Evolutionary conservation across 2,329 filamentous ascomycete species (phyloP), one percentile per base, ranked within the genome.

Genomic region (Talaromyces sp.): DNA sequence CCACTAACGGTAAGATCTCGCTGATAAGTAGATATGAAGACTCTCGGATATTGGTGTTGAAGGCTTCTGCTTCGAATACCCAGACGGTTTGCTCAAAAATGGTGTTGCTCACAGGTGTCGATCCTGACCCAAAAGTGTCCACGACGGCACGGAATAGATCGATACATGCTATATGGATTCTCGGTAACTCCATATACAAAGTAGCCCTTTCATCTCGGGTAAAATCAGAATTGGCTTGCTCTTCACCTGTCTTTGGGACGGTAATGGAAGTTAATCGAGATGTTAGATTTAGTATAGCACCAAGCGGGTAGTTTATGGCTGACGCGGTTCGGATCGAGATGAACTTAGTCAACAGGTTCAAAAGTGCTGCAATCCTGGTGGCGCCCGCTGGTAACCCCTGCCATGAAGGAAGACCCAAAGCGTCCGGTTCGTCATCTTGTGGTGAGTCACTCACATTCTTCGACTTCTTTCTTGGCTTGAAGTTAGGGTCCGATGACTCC

Each of bases 141-240:
- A 87, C 74, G 54, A 95, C 73, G 11, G 81, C 77, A 9, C 82
- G 75, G 25, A 91, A 78, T 1, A 96, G 77, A 25, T 85, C 77
- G 62, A 96, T 79, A n/a, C 87, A 85, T 15, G 90, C 87, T 15
- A 88, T 78, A 72, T 97, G 92, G 45, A 97, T 85, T 10, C 85
- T 82, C 4, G 93, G 91, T 11, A 97, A 82, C 19, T 86, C 82
- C 56, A 85, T 80, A 86, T 90, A 93, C 3, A 97, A 83, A 52
- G 89, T 86, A 62, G 96, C 92, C 67, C 89, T 89, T 77, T 97
- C 94, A 59, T 96, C 91, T 67, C 90, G 86, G 37, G 88, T 85
- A 68, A 95, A 86, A 68, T 91, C 89, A 8, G 88, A 83, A 70
- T 93, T 93, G 66, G 88, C 82, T 67, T 89, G 86, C 31, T 73